Base-by-base conservation (phyloP, 345 rosid species). In the Microthlaspi erraticum region DNA sequence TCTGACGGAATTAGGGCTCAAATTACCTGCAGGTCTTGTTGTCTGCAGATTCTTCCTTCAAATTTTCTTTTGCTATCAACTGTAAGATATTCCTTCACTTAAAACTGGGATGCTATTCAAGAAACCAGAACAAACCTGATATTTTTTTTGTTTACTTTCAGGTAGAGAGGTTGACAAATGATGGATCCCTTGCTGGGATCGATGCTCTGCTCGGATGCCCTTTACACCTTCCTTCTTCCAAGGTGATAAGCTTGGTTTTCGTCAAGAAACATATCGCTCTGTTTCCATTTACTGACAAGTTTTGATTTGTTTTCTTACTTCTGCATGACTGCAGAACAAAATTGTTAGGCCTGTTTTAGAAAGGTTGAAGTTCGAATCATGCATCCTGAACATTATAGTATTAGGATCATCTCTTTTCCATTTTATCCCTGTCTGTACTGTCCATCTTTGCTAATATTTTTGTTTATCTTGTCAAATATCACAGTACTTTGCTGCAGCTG, bases 121-220 rank as follows among this genome's bases (percentile, higher is more conserved):
- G 41, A 53, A 37, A 34, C 41, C 66, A 63, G 49, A 63, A 53
- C 64, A 18, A 68, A 52, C 18, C 41, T 50, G 55, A 59, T 2
- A 59, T 2, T 8, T 42, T 16, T 46, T 16, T 26, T 56, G 18
- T 55, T 31, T 46, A 66, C 68, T 60, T 60, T 65, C 78, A 91
- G 97, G 81, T 88, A 69, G 97, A 91, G 80, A 83, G 82, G 72
- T 71, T 82, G 81, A 80, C 91, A 41, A 87, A 85, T 82, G 85
- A 80, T 73, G 96, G 91, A 74, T 91, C 96, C 71, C 93, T 91
- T 71, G 85, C 86, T 5, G 93, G 96, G 75, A 84, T 88, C 52
- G 93, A 91, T 82, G 97, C 97, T 60, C 76, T 91, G 57, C 91
- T 91, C 44, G 97, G 97, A 50, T 87, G 97, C 77, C 96, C 96